These are phyloP conservation scores for Schizochytrium sp. DNA, from an alignment of 108 stramenopile species.

Conservation along the genomic window DNA sequence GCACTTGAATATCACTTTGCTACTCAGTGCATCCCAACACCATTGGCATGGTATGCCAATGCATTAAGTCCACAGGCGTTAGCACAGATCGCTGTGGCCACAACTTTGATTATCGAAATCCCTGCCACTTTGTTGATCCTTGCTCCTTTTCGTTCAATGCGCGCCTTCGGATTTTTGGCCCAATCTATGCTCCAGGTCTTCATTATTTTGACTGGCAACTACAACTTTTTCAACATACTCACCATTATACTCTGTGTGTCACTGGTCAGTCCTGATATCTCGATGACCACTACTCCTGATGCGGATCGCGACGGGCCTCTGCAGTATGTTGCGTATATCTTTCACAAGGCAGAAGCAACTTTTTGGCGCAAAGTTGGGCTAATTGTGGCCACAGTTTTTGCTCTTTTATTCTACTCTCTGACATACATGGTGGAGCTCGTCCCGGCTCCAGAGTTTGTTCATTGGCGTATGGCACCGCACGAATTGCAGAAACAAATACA, in stretches of 20 bases:
- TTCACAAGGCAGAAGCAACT: neutral
- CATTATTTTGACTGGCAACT: conserved; percentile 81
- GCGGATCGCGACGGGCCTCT: conserved; percentile 31
- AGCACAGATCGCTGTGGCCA: conserved; percentile 77
- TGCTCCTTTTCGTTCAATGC: conserved; percentile 66
- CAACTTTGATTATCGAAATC: conserved; percentile 80
- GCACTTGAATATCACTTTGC: conserved; percentile 85
- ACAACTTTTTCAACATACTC: conserved; percentile 84
- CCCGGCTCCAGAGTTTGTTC: neutral
- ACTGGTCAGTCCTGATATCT: neutral
- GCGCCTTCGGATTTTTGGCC: conserved; percentile 72
- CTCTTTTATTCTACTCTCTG: neutral
- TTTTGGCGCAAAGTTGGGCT: neutral
- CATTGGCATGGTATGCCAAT: conserved; percentile 73
- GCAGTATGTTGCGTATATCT: neutral
- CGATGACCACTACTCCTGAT: neutral
- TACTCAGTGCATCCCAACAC: conserved; percentile 79
- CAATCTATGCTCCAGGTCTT: conserved; percentile 79
- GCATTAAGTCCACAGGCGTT: conserved; percentile 56
- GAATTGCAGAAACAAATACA: neutral
- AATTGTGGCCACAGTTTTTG: neutral
- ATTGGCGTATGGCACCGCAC: neutral
- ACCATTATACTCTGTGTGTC: conserved; percentile 75
- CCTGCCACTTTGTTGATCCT: conserved; percentile 77
- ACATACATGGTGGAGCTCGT: neutral